Base-by-base conservation (phyloP, 2,329 filamentous ascomycete species). In the Incumbomyces lentus region DNA sequence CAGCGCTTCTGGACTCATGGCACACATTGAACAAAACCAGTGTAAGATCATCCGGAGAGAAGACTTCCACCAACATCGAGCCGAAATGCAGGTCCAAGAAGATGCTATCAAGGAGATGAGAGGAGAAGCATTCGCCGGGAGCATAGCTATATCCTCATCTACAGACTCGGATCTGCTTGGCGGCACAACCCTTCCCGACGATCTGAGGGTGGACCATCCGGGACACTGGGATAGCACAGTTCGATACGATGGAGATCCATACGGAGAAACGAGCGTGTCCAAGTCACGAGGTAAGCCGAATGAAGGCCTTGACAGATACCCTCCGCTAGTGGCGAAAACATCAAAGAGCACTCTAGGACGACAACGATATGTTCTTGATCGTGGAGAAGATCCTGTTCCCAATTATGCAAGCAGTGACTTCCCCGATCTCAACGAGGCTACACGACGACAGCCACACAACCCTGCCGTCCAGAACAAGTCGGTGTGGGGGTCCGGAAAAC, bases 1-100 rank as follows among this genome's bases (percentile, higher is more conserved):
- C 11, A 65, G 66, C 8, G 75, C 75, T 0, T 61, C 66, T 6
- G 62, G 64, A 4, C 59, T 78, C 33, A 70, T 79, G 47, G 60
- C 62, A 13, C 78, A 81, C 52, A 66, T 80, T 16, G 76, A 81
- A 54, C 63, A 66, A 8, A 69, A 69, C 16, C 58, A 70, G 31
- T 81, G 78, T 55, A 40, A 52, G 0, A 59, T 58, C 2, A 72
- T 78, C 50, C 55, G 52, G 2, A 52, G 62, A 1, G 49, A 58
- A 0, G 61, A 71, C 11, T 75, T 78, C 49, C 58, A 66, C 13
- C 64, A 64, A n/a, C 64, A 72, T 39, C 65, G 75, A 17, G 64
- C 70, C 13, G 70, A 75, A 57, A 77, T 74, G 54, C 59, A 67
- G 29, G 62, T 77, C 34, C 59, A 72, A 44, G 67, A 62, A 46